Base-by-base conservation (phyloP, 345 rosid species). In the Citrus cavaleriei region DNA sequence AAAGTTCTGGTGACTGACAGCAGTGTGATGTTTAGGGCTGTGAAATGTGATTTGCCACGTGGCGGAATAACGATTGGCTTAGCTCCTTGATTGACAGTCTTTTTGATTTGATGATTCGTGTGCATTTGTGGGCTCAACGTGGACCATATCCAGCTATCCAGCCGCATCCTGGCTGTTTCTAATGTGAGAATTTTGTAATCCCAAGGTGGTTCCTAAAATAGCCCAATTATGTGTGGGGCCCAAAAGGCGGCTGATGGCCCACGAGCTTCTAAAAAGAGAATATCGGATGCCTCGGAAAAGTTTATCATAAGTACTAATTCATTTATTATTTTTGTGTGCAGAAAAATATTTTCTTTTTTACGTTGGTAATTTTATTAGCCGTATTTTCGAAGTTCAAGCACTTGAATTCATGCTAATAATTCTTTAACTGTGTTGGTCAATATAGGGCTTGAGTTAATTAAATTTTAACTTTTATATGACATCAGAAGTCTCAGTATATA, bases 91-190 rank as follows among this genome's bases (percentile, higher is more conserved):
- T 4, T 5, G 42, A 64, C 63, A 21, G 49, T 3, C 55, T 67
- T 76, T 67, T 37, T n/a, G 28, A 67, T 55, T 21, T 32, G n/a
- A 42, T 76, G 25, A n/a, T n/a, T n/a, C n/a, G n/a, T n/a, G n/a
- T n/a, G 25, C 28, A 1, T 6, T 34, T 18, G 68, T 40, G 24
- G 75, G 77, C 38, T 78, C 83, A 86, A 81, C 89, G 91, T 85
- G 77, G 87, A 85, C 83, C 81, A 85, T 82, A 78, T 60, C 72
- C 54, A 71, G 77, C 81, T 66, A 55, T 59, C 70, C 66, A 42
- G 83, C 42, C 42, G 3, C 42, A 38, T 7, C 42, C 42, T 38
- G 42, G 42, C 80, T 82, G 80, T 81, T 59, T 14, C 4, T 27
- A 14, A 30, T 19, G 57, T n/a, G 37, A 14, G 57, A 38, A 21